A percentile compares a stretch with the other conserved stretches of the same genome.
These are phyloP conservation scores for Aspergillus egyptiacus DNA, from an alignment of 495 filamentous ascomycete genomes.

Conservation along the genomic window DNA sequence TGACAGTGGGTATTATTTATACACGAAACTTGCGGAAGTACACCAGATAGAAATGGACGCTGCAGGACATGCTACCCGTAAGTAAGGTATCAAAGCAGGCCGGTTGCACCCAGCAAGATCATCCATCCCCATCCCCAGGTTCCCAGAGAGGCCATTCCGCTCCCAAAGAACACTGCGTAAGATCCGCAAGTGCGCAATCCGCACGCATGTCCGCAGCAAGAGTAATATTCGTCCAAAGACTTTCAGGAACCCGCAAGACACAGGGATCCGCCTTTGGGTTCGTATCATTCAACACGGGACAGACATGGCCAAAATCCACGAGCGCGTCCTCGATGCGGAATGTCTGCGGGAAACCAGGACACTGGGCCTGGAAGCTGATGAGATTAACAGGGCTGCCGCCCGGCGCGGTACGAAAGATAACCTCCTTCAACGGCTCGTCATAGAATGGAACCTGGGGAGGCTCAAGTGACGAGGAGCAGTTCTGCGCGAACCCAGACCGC, in stretches of 20 bases:
- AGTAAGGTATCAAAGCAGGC: too few relatives aligned
- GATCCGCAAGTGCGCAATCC: too few relatives aligned
- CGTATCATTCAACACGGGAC: neutral
- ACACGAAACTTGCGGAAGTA: too few relatives aligned
- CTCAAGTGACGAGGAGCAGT: neutral
- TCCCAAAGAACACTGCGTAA: too few relatives aligned
- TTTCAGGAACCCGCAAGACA: neutral
- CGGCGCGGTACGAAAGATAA: neutral
- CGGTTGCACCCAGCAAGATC: too few relatives aligned
- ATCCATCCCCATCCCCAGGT: too few relatives aligned
- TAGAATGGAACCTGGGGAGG: neutral
- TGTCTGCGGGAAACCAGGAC: neutral
- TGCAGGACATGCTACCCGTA: too few relatives aligned
- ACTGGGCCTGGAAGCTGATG: neutral
- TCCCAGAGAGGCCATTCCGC: too few relatives aligned
- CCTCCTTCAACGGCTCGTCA: neutral
- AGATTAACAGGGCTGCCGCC: neutral
- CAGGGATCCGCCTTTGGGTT: neutral
- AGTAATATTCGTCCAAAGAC: constrained; percentile 2
- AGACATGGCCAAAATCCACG: neutral
- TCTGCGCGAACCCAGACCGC: neutral
- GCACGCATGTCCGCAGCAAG: too few relatives aligned
- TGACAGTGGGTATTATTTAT: too few relatives aligned
- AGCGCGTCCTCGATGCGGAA: neutral
- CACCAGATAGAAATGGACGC: too few relatives aligned